Evolutionary conservation across 2,329 filamentous ascomycete genomes (phyloP), one percentile per base, ranked within the genome.

Genomic region (Sporothrix inflata): DNA sequence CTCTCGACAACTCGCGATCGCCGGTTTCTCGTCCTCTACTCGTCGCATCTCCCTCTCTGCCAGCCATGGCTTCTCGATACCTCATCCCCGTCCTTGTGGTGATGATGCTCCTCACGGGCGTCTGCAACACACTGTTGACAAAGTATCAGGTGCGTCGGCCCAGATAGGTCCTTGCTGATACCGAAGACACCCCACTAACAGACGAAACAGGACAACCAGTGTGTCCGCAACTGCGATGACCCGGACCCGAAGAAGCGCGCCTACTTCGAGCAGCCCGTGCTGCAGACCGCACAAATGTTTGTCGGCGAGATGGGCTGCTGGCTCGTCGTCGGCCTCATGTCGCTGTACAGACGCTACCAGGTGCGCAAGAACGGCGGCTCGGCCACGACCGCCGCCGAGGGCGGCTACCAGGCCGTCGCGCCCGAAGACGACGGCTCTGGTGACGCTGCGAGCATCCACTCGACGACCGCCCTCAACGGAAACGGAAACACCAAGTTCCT

Each of bases 241-340:
- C 85, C 88, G 27, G 84, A 93, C 77, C 88, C 89, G 11, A 86
- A 86, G 73, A 88, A 91, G 76, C 91, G 89, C 70, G 84, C 88
- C 75, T 87, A 88, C 77, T 98, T 99, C 82, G 94, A 98, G 81
- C 95, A 98, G 80, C 96, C 96, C 21, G 94, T 99, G 69, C 90
- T 98, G 71, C 96, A 99, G 81, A 98, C 96, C 75, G 90, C 94
- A 0, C 96, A 98, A 81, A 99, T 99, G 96, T 99, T 99, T 81
- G 87, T 98, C 74, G 96, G 96, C 71, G 96, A 99, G 81, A 92
- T 93, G 87, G 95, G 94, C 75, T 97, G 94, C 84, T 99, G 95
- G 94, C 87, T 98, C 16, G 93, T 99, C 70, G 88, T 98, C 57
- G 90, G 91, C 27, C 78, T 87, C 67, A 90, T 92, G 79, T 85